Base-by-base conservation (phyloP, 176 grass and related monocot species). In the Raddia guianensis region DNA sequence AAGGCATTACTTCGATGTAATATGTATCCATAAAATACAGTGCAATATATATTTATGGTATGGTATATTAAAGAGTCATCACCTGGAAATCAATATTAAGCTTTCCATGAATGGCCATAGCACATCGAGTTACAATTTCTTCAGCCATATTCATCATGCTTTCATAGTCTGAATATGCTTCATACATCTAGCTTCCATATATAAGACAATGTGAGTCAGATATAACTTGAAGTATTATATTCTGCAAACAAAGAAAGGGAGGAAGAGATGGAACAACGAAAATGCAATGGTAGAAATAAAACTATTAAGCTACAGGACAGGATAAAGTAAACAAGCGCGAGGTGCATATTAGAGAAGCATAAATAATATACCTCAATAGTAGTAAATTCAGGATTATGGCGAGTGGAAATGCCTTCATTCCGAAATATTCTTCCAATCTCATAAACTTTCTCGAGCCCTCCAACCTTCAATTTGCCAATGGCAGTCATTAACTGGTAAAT, bases 91-190 rank as follows among this genome's bases (percentile, higher is more conserved):
- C 82, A 87, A 95, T 77, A 72, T 89, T 86, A 72, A 99, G 90
- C 63, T 83, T 95, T 64, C 90, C 92, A 78, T 91, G 86, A 79
- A 91, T 85, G 57, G 67, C 84, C 86, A 95, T 87, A 82, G 90
- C 90, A 87, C 96, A 98, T 75, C 81, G 83, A 84, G 84, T 95
- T 57, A 91, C 72, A 33, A 98, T 93, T 91, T 98, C 92, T 81
- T 98, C 96, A 3, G 96, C 96, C 88, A 98, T 86, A 87, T 86
- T 93, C 90, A 98, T 98, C 92, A 98, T 98, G 86, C 90, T 95
- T 89, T 98, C 83, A 81, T 98, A 98, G 85, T 98, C 96, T n/a
- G 96, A 93, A 89, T 98, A 98, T 86, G 96, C 92, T 87, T 98
- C 96, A 88, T 98, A 98, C 81, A 98, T 95, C 96, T 98, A 93